Evolutionary conservation across 495 filamentous ascomycete genomes (phyloP).

Genomic region (Hyphodiscus hymeniophilus): DNA sequence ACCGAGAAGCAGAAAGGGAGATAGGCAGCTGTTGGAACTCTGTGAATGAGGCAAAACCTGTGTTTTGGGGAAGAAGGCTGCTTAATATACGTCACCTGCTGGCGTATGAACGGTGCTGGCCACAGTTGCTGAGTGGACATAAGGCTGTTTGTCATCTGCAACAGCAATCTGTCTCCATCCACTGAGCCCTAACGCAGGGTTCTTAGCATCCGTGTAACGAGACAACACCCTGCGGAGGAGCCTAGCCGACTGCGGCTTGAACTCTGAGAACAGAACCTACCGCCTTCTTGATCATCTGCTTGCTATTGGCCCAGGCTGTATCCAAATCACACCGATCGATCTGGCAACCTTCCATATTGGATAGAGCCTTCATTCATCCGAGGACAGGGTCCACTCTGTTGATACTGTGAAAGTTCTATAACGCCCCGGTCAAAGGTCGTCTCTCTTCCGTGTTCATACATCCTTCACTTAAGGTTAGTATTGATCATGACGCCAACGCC

Average conservation of each 20-base stretch:
- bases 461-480: constrained; percentile 2
- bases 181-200: constrained; percentile 15
- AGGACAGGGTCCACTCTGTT: not conserved
- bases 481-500: constrained; percentile 77
- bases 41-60: constrained; percentile 7
- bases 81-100: constrained; percentile 17
- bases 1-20: not conserved
- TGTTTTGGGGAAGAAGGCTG: constrained; percentile 8
- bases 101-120: no score
- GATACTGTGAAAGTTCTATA: not conserved
- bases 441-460: constrained; percentile 1
- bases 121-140: constrained; percentile 17
- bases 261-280: not conserved
- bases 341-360: not conserved
- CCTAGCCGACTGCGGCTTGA: constrained; percentile 5
- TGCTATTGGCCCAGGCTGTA: not conserved
- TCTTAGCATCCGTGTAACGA: constrained; percentile 4
- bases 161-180: constrained; percentile 16
- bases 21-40: constrained; percentile 11
- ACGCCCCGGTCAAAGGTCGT: constrained; percentile 1
- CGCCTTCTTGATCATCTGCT: not conserved
- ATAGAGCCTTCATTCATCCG: not conserved
- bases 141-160: constrained; percentile 21
- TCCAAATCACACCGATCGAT: not conserved
- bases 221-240: constrained; percentile 2